Conservation (phyloP, 371 early-diverging fungal species). For the Mortierella sp. region DNA sequence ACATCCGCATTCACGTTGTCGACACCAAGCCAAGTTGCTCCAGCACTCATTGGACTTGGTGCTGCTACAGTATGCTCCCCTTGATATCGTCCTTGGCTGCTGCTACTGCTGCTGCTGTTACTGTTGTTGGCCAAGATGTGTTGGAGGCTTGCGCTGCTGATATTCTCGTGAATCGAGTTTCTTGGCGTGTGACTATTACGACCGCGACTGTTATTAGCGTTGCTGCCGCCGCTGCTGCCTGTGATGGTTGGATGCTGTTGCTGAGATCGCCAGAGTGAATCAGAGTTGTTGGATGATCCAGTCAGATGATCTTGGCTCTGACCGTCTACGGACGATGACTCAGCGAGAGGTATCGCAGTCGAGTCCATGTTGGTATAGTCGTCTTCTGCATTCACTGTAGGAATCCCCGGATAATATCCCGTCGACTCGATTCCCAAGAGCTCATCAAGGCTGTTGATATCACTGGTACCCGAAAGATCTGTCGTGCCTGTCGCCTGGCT, state of each 20-base stretch:
- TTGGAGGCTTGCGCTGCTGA: slow-evolving; percentile 4
- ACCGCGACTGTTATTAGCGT: slow-evolving; percentile 1
- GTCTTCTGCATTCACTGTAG: slow-evolving; percentile 12
- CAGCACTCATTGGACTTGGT: background rate
- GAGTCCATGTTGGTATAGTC: slow-evolving; percentile 27
- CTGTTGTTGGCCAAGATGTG: slow-evolving; percentile 4
- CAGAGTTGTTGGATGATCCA: slow-evolving; percentile 15
- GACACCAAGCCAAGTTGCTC: slow-evolving; percentile 24
- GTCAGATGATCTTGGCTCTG: background rate
- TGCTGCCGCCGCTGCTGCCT: slow-evolving; percentile 13
- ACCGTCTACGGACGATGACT: slow-evolving; percentile 5
- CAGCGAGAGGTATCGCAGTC: slow-evolving; percentile 11
- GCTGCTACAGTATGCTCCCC: background rate
- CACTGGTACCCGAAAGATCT: slow-evolving; percentile 20
- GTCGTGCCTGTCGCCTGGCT: slow-evolving; percentile 20
- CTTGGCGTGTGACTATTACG: slow-evolving; percentile 6
- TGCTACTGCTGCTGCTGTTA: slow-evolving; percentile 3
- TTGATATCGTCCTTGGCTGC: background rate
- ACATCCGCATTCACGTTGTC: slow-evolving; percentile 5
- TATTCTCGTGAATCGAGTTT: slow-evolving; percentile 7
- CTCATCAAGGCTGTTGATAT: slow-evolving; percentile 22
- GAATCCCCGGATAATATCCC: slow-evolving; percentile 21
- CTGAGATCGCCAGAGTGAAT: slow-evolving; percentile 31
- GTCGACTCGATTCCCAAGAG: slow-evolving; percentile 22
- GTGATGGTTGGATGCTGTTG: slow-evolving; percentile 22